Percentiles rank a stretch among this genome's conserved stretches.
Conservation (phyloP, 2,329 filamentous ascomycete genomes). For the Colletotrichum australisinense region DNA sequence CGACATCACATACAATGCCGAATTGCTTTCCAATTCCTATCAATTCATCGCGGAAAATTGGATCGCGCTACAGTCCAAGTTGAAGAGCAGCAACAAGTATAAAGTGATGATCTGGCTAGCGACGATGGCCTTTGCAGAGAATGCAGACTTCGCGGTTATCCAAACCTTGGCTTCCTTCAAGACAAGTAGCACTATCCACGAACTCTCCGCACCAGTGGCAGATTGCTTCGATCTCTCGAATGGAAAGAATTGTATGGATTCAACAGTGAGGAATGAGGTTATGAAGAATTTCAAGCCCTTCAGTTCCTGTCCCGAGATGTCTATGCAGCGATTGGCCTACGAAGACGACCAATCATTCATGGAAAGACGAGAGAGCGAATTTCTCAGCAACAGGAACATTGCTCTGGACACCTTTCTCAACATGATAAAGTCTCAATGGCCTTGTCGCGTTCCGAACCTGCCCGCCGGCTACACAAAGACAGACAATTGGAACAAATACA, state of each 20-base stretch:
- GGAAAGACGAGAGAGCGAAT: neutral
- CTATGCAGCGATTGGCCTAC: neutral
- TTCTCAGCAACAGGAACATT: neutral
- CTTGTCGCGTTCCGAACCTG: neutral
- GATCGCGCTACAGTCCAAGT: neutral
- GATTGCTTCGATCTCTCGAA: neutral
- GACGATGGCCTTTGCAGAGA: constrained; percentile 35
- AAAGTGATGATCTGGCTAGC: constrained; percentile 38
- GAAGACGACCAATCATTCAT: neutral
- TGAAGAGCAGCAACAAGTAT: neutral
- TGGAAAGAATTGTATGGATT: neutral
- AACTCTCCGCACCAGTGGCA: neutral
- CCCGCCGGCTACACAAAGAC: neutral
- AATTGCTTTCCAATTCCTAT: neutral
- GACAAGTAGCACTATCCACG: neutral
- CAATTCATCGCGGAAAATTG: neutral
- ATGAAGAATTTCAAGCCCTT: neutral
- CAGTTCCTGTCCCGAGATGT: neutral
- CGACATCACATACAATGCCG: constrained; percentile 4
- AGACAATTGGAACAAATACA: neutral
- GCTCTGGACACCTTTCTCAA: neutral
- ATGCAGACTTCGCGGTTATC: constrained; percentile 20
- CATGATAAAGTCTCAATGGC: neutral
- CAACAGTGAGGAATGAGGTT: neutral
- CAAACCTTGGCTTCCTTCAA: constrained; percentile 27